A percentile compares a stretch with the other conserved stretches of the same genome.
phyloP scores from a whole-genome alignment of 2,329 filamentous ascomycete genomes.

The Aspergillus sp. region DNA sequence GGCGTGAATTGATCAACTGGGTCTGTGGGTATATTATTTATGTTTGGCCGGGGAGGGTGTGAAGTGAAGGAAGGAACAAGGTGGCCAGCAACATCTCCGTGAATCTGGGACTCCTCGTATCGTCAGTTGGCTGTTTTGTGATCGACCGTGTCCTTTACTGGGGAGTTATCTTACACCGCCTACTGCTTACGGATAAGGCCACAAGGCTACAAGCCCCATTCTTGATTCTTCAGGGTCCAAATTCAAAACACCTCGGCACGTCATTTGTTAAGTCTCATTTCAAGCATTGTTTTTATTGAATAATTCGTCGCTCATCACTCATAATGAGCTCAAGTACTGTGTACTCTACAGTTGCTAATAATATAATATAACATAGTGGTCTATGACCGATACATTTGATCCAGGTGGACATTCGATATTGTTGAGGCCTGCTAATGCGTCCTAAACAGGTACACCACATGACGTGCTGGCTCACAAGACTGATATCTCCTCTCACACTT shows the following conservation, averaged over 20 bases:
- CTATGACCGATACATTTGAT: background rate
- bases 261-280: background rate
- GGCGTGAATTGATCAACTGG: too few relatives aligned
- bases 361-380: background rate
- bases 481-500: background rate
- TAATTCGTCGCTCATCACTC: background rate
- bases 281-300: background rate
- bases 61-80: background rate
- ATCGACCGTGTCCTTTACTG: conserved; percentile 42
- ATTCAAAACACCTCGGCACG: too few relatives aligned
- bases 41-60: background rate
- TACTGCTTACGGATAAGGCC: conserved; percentile 16
- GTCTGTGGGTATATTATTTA: background rate
- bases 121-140: conserved; percentile 26
- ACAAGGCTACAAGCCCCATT: conserved; percentile 3
- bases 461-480: background rate
- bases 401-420: conserved; percentile 1
- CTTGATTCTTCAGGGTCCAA: background rate
- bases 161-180: conserved; percentile 26
- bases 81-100: conserved; percentile 19
- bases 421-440: conserved; percentile 2
- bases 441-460: background rate
- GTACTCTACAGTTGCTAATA: background rate
- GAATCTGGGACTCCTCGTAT: conserved; percentile 5
- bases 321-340: background rate